phyloP scores from a whole-genome alignment of 805 yeast species.

The Schwanniomyces pseudopolymorphus region DNA sequence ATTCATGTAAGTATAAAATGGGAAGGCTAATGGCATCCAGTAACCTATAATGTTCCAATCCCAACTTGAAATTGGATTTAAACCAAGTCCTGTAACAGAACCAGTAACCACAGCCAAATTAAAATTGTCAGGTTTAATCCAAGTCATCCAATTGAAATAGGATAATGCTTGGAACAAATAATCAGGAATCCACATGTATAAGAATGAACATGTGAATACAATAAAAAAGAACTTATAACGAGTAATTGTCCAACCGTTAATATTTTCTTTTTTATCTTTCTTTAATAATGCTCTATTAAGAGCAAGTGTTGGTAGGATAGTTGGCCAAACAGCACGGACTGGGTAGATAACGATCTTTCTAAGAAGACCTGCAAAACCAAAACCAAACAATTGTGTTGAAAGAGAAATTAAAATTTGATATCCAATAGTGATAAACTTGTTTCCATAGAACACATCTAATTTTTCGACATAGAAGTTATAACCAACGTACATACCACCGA shows the following conservation, averaged over 20 bases:
- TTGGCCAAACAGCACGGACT: conserved; percentile 53
- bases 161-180: conserved; percentile 40
- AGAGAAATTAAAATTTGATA: conserved; percentile 22
- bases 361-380: conserved; percentile 30
- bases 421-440: conserved; percentile 29
- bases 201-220: conserved; percentile 23
- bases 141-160: conserved; percentile 51
- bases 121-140: conserved; percentile 52
- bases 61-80: conserved; percentile 48
- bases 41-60: conserved; percentile 25
- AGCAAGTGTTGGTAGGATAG: conserved; percentile 28
- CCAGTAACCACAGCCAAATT: conserved; percentile 49
- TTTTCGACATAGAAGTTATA: conserved; percentile 28
- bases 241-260: conserved; percentile 32
- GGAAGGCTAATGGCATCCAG: conserved; percentile 16
- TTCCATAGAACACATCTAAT: conserved; percentile 19
- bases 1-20: conserved; percentile 23
- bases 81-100: conserved; percentile 42
- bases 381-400: conserved; percentile 27
- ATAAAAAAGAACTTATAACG: conserved; percentile 24
- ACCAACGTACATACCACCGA: conserved; percentile 30
- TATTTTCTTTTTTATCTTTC: conserved; percentile 24
- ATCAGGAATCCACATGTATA: conserved; percentile 45
- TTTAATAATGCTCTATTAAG: conserved; percentile 24
- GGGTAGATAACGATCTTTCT: conserved; percentile 48